Conservation (phyloP, 331 rosid species). For the Pyracantha coccinea region DNA sequence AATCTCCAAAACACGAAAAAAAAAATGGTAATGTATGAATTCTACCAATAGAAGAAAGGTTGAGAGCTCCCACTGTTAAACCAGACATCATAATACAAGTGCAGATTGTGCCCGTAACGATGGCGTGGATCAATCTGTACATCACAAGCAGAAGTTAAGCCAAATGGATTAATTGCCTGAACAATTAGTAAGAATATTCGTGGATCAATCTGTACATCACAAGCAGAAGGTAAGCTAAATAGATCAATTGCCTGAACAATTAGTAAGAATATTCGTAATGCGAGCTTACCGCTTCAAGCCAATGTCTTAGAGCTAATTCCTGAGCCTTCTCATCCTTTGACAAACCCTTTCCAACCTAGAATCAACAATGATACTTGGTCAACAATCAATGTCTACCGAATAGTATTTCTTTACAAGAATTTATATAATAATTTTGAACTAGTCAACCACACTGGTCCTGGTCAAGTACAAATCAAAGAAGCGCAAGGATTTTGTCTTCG, state of each 20-base stretch:
- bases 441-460: not conserved
- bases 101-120: conserved; percentile 86
- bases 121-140: conserved; percentile 83
- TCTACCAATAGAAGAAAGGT: conserved; percentile 83
- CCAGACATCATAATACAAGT: conserved; percentile 67
- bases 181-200: too few species aligned
- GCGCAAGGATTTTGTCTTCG: not conserved
- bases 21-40: not conserved
- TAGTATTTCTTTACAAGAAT: not conserved
- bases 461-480: not conserved
- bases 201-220: too few species aligned
- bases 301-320: conserved; percentile 38
- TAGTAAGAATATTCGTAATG: too few species aligned
- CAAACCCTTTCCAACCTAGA: conserved; percentile 15
- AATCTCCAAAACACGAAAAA: not conserved
- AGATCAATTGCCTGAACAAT: too few species aligned
- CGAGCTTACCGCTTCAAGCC: conserved; percentile 89
- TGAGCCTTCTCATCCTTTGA: conserved; percentile 18
- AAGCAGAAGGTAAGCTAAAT: too few species aligned
- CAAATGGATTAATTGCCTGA: too few species aligned
- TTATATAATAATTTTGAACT: not conserved
- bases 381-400: not conserved
- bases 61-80: conserved; percentile 43
- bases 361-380: not conserved
- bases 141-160: not conserved